Conservation (phyloP, 768 basidiomycete genomes). For the Clavaria fumosa region DNA sequence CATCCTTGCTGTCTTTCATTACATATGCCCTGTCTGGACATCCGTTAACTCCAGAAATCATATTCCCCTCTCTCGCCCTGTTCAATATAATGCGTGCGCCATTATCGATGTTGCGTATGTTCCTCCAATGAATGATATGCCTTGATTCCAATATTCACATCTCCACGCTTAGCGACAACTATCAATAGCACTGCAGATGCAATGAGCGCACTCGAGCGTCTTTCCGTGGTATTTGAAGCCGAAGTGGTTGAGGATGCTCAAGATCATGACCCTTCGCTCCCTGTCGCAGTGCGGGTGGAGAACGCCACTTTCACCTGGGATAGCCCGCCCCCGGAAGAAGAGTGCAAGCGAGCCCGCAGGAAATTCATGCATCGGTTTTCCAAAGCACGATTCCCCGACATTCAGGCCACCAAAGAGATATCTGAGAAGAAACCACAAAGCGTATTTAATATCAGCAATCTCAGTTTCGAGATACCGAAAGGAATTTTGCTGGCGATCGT, state of each 20-base stretch:
- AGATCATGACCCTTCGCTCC: slow-evolving; percentile 34
- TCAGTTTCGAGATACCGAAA: slow-evolving; percentile 53
- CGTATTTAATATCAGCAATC: slow-evolving; percentile 46
- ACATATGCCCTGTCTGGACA: slow-evolving; percentile 67
- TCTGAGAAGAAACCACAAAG: slow-evolving; percentile 24
- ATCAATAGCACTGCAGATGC: slow-evolving; percentile 78
- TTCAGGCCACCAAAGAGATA: slow-evolving; percentile 14
- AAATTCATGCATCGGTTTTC: too few relatives aligned
- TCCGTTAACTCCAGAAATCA: slow-evolving; percentile 44
- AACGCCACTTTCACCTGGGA: slow-evolving; percentile 82
- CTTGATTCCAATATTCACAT: slow-evolving; percentile 7
- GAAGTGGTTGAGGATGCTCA: slow-evolving; percentile 53
- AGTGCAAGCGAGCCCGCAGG: slow-evolving; percentile 22
- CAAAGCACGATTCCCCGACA: background rate
- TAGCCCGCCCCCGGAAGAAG: slow-evolving; percentile 42
- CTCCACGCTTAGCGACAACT: slow-evolving; percentile 33
- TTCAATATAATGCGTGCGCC: slow-evolving; percentile 77
- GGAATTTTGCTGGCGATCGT: slow-evolving; percentile 78
- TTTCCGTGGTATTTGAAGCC: slow-evolving; percentile 72
- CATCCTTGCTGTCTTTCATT: slow-evolving; percentile 66
- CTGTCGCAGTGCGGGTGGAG: slow-evolving; percentile 51
- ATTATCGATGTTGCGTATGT: slow-evolving; percentile 53
- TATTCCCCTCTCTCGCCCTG: slow-evolving; percentile 75
- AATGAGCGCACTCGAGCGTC: slow-evolving; percentile 57
- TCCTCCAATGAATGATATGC: background rate